Conservation (phyloP, 345 rosid species). For the Ricinus communis region DNA sequence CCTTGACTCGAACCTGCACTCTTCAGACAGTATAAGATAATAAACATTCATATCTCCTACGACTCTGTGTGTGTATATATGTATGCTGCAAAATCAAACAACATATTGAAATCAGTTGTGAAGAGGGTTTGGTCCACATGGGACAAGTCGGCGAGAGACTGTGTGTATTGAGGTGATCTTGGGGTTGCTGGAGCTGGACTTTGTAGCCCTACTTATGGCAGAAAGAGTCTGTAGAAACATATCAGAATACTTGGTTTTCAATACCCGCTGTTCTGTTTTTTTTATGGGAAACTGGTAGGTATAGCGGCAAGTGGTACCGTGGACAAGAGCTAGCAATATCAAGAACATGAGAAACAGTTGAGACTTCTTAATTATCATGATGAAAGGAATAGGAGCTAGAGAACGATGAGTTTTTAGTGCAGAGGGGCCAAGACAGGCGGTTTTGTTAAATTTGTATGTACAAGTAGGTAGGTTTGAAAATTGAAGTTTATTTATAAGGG, state of each 20-base stretch:
- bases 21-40: too few relatives aligned
- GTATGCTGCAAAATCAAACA: too few relatives aligned
- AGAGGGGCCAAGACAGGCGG: neutral
- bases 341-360: constrained; percentile 14
- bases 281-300: neutral
- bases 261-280: constrained; percentile 4
- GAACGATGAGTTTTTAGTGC: neutral
- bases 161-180: constrained; percentile 11
- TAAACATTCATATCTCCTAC: too few relatives aligned
- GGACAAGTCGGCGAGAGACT: constrained; percentile 39
- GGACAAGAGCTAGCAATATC: constrained; percentile 22
- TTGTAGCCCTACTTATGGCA: constrained; percentile 18
- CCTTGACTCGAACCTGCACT: too few relatives aligned
- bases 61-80: too few relatives aligned
- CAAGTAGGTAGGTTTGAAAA: neutral
- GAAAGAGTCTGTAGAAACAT: constrained; percentile 25
- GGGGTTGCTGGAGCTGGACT: neutral
- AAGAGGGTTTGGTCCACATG: constrained; percentile 47
- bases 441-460: neutral
- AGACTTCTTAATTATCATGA: constrained; percentile 25
- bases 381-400: neutral
- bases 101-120: constrained; percentile 23
- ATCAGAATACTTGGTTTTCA: constrained; percentile 26
- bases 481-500: constrained; percentile 19
- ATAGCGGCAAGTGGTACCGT: constrained; percentile 23